These are phyloP conservation scores for Metschnikowia continentalis DNA, from an alignment of 805 yeast species.

Conservation along the genomic window DNA sequence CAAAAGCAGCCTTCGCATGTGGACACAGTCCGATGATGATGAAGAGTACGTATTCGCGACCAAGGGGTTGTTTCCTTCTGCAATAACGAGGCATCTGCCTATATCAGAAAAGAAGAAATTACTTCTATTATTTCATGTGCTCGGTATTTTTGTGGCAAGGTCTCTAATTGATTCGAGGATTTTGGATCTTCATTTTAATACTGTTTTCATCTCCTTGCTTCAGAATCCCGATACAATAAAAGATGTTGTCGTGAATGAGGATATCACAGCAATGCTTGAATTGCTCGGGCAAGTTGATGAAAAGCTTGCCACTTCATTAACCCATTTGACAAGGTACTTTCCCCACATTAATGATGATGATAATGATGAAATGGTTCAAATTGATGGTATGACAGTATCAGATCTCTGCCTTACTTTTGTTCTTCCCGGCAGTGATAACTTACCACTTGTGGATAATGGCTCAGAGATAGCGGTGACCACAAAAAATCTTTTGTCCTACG, in stretches of 20 bases:
- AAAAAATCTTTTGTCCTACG: constrained; percentile 54
- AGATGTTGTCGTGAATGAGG: background rate
- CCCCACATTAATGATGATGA: constrained; percentile 17
- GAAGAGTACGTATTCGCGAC: constrained; percentile 37
- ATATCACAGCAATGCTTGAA: constrained; percentile 2
- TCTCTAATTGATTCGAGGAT: constrained; percentile 85
- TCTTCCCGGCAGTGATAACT: constrained; percentile 69
- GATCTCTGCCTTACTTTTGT: constrained; percentile 62
- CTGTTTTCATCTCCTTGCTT: constrained; percentile 62
- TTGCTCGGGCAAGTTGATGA: constrained; percentile 51
- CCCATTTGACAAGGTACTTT: constrained; percentile 43
- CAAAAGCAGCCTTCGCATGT: constrained; percentile 51
- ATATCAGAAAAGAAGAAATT: constrained; percentile 37
- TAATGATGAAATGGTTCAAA: constrained; percentile 10
- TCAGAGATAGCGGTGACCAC: constrained; percentile 43
- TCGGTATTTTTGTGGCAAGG: constrained; percentile 85
- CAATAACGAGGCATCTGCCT: constrained; percentile 34
- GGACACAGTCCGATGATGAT: constrained; percentile 51
- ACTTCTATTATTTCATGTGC: constrained; percentile 51
- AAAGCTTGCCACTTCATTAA: constrained; percentile 54
- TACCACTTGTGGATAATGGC: constrained; percentile 60
- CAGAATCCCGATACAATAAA: constrained; percentile 22
- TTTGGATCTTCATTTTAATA: constrained; percentile 75
- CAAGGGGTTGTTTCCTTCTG: constrained; percentile 72
- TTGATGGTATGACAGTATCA: constrained; percentile 42